phyloP scores from a whole-genome alignment of 768 basidiomycete genomes.

The Tricholoma sp. region DNA sequence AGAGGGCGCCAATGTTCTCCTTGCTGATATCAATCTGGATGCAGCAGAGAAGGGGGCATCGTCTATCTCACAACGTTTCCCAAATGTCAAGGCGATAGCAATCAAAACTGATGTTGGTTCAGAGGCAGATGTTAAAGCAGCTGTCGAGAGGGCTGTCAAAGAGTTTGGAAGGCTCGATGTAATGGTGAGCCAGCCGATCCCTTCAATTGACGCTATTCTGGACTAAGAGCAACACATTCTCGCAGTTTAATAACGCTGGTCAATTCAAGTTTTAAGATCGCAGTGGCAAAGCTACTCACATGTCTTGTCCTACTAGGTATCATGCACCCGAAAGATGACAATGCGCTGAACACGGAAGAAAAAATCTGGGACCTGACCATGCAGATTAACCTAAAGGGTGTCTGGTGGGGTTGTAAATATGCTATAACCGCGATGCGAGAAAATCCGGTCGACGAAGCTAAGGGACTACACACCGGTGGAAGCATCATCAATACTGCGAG shows the following conservation, averaged over 20 bases:
- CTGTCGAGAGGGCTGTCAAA: conserved; percentile 74
- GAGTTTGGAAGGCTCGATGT: conserved; percentile 93
- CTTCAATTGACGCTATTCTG: neutral
- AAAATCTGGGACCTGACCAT: conserved; percentile 92
- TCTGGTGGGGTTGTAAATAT: conserved; percentile 99
- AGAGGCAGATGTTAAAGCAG: conserved; percentile 79
- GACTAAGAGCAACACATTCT: neutral
- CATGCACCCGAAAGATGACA: conserved; percentile 95
- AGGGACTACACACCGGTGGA: conserved; percentile 76
- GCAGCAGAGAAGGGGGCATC: conserved; percentile 66
- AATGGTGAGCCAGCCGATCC: conserved; percentile 58
- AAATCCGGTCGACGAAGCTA: conserved; percentile 78
- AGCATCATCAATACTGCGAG: conserved; percentile 98
- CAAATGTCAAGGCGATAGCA: conserved; percentile 64
- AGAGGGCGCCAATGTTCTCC: conserved; percentile 88
- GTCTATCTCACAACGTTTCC: conserved; percentile 60
- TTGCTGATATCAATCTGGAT: conserved; percentile 81
- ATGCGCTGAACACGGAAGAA: conserved; percentile 95
- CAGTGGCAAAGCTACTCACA: neutral
- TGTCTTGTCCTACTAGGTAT: conserved; percentile 53
- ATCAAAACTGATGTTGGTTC: conserved; percentile 84
- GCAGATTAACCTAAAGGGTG: conserved; percentile 95
- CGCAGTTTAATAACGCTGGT: conserved; percentile 92
- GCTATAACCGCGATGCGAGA: conserved; percentile 95
- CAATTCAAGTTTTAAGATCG: conserved; percentile 7